Percentiles rank a stretch among this genome's conserved stretches.
Evolutionary conservation across 83 land plant species (phyloP).

Genomic region (Picea abies): DNA sequence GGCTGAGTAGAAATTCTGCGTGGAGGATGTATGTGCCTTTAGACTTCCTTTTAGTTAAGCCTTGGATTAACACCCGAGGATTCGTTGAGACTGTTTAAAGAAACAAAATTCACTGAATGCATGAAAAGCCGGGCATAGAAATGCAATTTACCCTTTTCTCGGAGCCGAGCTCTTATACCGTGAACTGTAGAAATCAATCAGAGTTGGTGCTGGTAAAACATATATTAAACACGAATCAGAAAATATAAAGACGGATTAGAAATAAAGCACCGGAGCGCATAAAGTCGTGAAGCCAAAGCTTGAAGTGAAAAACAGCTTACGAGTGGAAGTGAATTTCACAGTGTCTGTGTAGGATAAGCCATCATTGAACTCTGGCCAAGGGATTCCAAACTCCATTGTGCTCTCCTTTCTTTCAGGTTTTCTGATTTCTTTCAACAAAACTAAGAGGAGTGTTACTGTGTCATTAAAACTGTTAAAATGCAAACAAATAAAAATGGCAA

Average conservation of each 20-base stretch:
- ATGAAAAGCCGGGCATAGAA: too few relatives aligned
- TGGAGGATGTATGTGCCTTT: too few relatives aligned
- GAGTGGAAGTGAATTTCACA: constrained; percentile 26
- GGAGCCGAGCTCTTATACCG: constrained; percentile 67
- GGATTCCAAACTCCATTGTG: constrained; percentile 31
- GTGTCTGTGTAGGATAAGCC: constrained; percentile 58
- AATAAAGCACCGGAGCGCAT: neutral
- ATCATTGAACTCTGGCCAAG: constrained; percentile 68
- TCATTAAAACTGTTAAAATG: too few relatives aligned
- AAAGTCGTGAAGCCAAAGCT: neutral
- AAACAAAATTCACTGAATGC: too few relatives aligned
- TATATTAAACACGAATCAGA: neutral
- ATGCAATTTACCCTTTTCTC: constrained; percentile 36
- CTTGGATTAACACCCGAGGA: too few relatives aligned
- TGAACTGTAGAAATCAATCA: constrained; percentile 60
- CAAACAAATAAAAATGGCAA: too few relatives aligned
- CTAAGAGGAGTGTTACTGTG: too few relatives aligned
- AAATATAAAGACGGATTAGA: neutral
- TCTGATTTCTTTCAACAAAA: too few relatives aligned
- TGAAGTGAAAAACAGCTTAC: constrained; percentile 12
- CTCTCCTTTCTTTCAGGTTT: neutral
- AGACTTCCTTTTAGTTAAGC: too few relatives aligned
- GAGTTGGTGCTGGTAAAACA: constrained; percentile 26
- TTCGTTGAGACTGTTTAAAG: too few relatives aligned
- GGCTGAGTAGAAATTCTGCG: too few relatives aligned